Evolutionary conservation across 2,329 filamentous ascomycete species (phyloP).

Genomic region (Aspergillaceae sp.): DNA sequence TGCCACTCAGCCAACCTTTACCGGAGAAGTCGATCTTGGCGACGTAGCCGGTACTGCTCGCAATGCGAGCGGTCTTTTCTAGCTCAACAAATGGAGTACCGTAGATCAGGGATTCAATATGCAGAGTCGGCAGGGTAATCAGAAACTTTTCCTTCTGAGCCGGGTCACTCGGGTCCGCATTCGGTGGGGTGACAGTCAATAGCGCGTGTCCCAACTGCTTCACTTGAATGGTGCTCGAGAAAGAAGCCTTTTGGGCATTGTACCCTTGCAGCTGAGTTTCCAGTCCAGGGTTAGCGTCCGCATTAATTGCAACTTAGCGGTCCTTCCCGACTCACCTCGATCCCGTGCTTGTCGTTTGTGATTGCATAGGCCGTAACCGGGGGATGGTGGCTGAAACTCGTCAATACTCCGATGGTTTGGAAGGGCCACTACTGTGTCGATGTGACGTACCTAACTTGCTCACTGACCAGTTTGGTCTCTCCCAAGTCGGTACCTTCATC

Average conservation of each 20-base stretch:
- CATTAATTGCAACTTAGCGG: not conserved
- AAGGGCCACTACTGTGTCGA: not conserved
- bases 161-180: constrained; percentile 40
- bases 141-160: constrained; percentile 60
- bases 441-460: constrained; percentile 65
- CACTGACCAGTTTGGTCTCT: constrained; percentile 76
- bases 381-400: constrained; percentile 63
- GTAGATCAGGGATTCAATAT: constrained; percentile 83
- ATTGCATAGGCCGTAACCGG: constrained; percentile 93
- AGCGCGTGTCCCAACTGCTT: constrained; percentile 90
- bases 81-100: constrained; percentile 77
- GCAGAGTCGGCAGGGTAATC: constrained; percentile 81
- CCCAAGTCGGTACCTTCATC: constrained; percentile 60
- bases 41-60: constrained; percentile 76
- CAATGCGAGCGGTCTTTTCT: constrained; percentile 75
- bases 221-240: constrained; percentile 86
- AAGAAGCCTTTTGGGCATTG: constrained; percentile 93
- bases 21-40: constrained; percentile 88
- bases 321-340: constrained; percentile 40
- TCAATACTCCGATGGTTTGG: not conserved
- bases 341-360: constrained; percentile 72
- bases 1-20: constrained; percentile 88
- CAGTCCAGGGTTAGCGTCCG: not conserved
- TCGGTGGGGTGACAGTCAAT: constrained; percentile 55
- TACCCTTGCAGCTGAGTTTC: constrained; percentile 57